phyloP scores from a whole-genome alignment of 1,284 basidiomycete genomes.

The Termitomyces sp. region DNA sequence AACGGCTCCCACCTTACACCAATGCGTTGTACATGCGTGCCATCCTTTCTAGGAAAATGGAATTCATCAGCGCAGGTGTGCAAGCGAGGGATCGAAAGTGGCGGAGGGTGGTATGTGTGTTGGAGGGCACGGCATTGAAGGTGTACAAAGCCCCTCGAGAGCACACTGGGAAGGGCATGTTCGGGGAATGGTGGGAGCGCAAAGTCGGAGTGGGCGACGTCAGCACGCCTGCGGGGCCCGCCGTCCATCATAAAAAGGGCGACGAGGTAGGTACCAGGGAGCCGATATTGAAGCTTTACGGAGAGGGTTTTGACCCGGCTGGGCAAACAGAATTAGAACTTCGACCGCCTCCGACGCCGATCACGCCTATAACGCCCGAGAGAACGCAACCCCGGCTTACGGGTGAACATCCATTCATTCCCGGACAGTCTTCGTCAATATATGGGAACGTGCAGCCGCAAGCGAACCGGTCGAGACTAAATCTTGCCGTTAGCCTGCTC shows the following conservation, averaged over 20 bases:
- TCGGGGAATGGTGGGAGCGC: slow-evolving; percentile 74
- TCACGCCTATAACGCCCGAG: slow-evolving; percentile 10
- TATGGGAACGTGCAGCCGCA: slow-evolving; percentile 9
- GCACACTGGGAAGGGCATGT: slow-evolving; percentile 40
- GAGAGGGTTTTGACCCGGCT: slow-evolving; percentile 8
- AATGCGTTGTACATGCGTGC: slow-evolving; percentile 84
- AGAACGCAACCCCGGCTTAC: slow-evolving; percentile 13
- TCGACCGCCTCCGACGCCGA: slow-evolving; percentile 5
- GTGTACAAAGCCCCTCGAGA: slow-evolving; percentile 69
- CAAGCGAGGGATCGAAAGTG: slow-evolving; percentile 91
- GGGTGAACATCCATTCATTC: slow-evolving; percentile 13
- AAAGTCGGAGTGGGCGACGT: slow-evolving; percentile 66
- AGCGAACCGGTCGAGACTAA: slow-evolving; percentile 18
- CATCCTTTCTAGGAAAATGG: slow-evolving; percentile 90
- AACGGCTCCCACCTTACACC: slow-evolving; percentile 78
- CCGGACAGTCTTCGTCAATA: slow-evolving; percentile 9
- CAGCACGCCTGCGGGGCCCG: slow-evolving; percentile 20
- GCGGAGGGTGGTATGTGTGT: slow-evolving; percentile 83
- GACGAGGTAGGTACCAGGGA: slow-evolving; percentile 17
- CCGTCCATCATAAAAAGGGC: slow-evolving; percentile 20
- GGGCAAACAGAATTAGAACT: slow-evolving; percentile 11
- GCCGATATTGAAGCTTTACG: slow-evolving; percentile 11
- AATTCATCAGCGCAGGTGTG: slow-evolving; percentile 81
- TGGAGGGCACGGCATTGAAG: slow-evolving; percentile 88
- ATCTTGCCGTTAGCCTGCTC: slow-evolving; percentile 26